These are phyloP conservation scores for Candida adriatica DNA, from an alignment of 805 yeast genomes.

Conservation along the genomic window DNA sequence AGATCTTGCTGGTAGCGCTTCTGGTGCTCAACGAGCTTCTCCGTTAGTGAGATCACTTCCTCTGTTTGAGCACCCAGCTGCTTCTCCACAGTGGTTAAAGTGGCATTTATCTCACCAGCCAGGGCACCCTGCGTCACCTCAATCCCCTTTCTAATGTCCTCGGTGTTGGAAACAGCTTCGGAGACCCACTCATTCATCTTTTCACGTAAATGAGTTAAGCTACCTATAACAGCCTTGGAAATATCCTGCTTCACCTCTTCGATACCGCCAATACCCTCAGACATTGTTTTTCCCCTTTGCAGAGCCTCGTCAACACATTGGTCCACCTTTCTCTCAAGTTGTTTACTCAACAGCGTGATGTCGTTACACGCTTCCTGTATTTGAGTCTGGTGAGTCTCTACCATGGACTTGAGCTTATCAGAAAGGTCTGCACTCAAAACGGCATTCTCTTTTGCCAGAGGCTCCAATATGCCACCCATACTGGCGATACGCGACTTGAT, in stretches of 20 bases:
- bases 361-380: constrained; percentile 8
- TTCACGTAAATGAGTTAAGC: constrained; percentile 11
- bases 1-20: constrained; percentile 7
- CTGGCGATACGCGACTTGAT: constrained; percentile 4
- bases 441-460: constrained; percentile 6
- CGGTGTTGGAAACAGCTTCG: not conserved
- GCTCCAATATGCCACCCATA: constrained; percentile 1
- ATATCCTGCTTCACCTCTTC: constrained; percentile 13
- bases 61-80: constrained; percentile 16
- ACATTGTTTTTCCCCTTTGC: not conserved
- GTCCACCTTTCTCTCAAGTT: constrained; percentile 6
- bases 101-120: constrained; percentile 1
- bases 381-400: constrained; percentile 8
- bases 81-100: constrained; percentile 8
- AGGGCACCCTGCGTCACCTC: not conserved
- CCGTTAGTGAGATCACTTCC: constrained; percentile 13
- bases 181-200: not conserved
- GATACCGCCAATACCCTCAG: constrained; percentile 11
- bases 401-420: constrained; percentile 11
- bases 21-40: constrained; percentile 12
- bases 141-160: not conserved
- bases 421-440: constrained; percentile 6
- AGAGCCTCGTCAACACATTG: constrained; percentile 5
- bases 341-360: constrained; percentile 1
- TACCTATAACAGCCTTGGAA: constrained; percentile 12